A percentile compares a stretch with the other conserved stretches of the same genome.
phyloP scores from a whole-genome alignment of 2,329 filamentous ascomycete genomes.

The Fusarium euwallaceae region DNA sequence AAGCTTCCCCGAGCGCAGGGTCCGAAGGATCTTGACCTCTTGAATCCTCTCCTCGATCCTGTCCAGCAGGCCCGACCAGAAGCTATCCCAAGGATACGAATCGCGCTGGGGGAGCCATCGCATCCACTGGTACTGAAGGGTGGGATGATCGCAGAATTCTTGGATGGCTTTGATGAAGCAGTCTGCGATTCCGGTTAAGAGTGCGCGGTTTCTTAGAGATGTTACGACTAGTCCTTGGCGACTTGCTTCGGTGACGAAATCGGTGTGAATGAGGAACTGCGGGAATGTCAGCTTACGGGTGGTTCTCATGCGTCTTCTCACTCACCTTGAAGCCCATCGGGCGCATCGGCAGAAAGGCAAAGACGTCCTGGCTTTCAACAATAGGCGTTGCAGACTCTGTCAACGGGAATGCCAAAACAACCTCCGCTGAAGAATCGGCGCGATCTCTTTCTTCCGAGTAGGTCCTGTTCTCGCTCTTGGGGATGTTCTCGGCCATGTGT shows the following conservation, averaged over 20 bases:
- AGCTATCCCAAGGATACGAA: conserved; percentile 40
- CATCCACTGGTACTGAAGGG: conserved; percentile 60
- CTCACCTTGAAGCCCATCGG: conserved; percentile 58
- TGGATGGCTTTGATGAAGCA: conserved; percentile 56
- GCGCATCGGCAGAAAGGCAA: conserved; percentile 61
- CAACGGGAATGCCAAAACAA: conserved; percentile 63
- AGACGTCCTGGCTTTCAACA: conserved; percentile 57
- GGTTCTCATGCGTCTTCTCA: rapidly evolving
- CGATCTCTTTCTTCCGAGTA: conserved; percentile 47
- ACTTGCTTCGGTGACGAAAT: conserved; percentile 62
- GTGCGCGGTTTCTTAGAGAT: conserved; percentile 54
- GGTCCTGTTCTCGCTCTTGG: conserved; percentile 52
- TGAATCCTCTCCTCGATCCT: conserved; percentile 40
- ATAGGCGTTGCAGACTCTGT: conserved; percentile 49
- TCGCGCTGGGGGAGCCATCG: conserved; percentile 55
- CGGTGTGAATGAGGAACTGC: conserved; percentile 63
- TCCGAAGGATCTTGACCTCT: conserved; percentile 16
- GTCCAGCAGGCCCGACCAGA: conserved; percentile 46
- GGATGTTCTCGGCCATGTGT: conserved; percentile 44
- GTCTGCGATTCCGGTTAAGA: conserved; percentile 53
- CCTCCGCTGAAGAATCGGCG: conserved; percentile 47
- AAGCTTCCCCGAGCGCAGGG: conserved; percentile 8
- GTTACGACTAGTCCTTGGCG: conserved; percentile 56
- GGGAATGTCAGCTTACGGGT: neutral
- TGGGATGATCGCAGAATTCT: conserved; percentile 54